Conservation (phyloP, 768 basidiomycete species). For the Phylloporus arenicola region DNA sequence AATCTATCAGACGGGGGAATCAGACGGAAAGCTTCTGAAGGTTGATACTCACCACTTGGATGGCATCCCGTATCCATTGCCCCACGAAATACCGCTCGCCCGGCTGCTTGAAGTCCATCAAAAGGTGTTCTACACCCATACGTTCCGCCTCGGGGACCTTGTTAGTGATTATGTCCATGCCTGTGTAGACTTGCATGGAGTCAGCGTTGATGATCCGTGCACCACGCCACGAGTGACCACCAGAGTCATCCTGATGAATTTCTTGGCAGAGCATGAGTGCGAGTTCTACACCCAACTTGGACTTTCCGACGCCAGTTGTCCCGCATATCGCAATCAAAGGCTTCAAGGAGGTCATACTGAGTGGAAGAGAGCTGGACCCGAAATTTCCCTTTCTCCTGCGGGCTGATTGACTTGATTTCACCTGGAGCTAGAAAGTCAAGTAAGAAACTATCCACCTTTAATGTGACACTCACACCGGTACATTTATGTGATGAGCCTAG, state of each 20-base stretch:
- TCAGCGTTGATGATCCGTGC: constrained; percentile 91
- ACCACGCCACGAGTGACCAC: constrained; percentile 43
- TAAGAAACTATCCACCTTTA: neutral
- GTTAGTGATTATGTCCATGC: constrained; percentile 91
- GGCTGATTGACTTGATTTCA: neutral
- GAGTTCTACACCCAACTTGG: constrained; percentile 83
- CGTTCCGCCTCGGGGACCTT: constrained; percentile 77
- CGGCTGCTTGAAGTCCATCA: constrained; percentile 85
- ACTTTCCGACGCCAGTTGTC: constrained; percentile 95
- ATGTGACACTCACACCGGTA: neutral
- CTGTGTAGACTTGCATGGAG: constrained; percentile 94
- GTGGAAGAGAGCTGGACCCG: neutral
- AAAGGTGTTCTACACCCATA: constrained; percentile 77
- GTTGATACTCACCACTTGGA: constrained; percentile 54
- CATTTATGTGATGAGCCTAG: neutral
- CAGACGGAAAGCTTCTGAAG: neutral
- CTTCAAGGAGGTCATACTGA: constrained; percentile 33
- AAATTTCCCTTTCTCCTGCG: neutral
- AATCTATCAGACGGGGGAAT: constrained; percentile 45
- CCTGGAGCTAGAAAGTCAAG: neutral
- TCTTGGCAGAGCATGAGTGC: constrained; percentile 52
- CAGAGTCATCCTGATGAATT: constrained; percentile 6
- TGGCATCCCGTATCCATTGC: constrained; percentile 84
- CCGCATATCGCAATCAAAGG: constrained; percentile 86
- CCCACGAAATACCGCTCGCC: constrained; percentile 84